Conservation (phyloP, 1,139 yeast species). For the Geotrichum phurueaensis region DNA sequence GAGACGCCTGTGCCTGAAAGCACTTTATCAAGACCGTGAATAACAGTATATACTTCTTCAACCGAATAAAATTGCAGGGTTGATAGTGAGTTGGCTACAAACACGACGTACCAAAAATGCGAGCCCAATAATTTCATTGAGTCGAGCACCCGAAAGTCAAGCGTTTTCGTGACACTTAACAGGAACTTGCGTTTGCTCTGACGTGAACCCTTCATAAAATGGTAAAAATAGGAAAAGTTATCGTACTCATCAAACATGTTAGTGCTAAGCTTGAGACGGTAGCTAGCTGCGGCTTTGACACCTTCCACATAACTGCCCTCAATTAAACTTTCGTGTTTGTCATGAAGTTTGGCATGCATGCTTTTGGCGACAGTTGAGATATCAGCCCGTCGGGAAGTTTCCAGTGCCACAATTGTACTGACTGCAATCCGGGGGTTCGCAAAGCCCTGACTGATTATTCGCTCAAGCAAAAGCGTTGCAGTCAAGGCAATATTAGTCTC, state of each 20-base stretch:
- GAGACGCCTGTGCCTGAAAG: constrained; percentile 39
- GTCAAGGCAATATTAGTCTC: constrained; percentile 43
- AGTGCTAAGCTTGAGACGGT: constrained; percentile 35
- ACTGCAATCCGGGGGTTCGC: constrained; percentile 66
- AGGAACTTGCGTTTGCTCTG: constrained; percentile 47
- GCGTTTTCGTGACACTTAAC: constrained; percentile 34
- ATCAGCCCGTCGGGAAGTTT: constrained; percentile 46
- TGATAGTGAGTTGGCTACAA: constrained; percentile 40
- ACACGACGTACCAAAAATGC: constrained; percentile 35
- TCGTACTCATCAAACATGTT: constrained; percentile 20
- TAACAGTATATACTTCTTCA: constrained; percentile 41
- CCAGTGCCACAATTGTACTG: constrained; percentile 57
- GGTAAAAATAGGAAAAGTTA: constrained; percentile 38
- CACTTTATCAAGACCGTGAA: constrained; percentile 30
- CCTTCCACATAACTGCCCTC: constrained; percentile 64
- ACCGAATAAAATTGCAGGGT: constrained; percentile 36
- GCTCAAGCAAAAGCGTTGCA: constrained; percentile 50
- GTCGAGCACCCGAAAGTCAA: constrained; percentile 32
- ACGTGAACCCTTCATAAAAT: constrained; percentile 41
- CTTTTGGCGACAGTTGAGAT: constrained; percentile 47
- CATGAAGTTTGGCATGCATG: constrained; percentile 51
- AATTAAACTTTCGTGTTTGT: constrained; percentile 63
- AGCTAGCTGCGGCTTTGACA: constrained; percentile 48
- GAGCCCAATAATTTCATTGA: constrained; percentile 17
- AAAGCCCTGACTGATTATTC: constrained; percentile 57